Percentiles rank a stretch among this genome's conserved stretches.
These are phyloP conservation scores for Spencermartinsiella europaea DNA, from an alignment of 805 yeast species.

Conservation along the genomic window DNA sequence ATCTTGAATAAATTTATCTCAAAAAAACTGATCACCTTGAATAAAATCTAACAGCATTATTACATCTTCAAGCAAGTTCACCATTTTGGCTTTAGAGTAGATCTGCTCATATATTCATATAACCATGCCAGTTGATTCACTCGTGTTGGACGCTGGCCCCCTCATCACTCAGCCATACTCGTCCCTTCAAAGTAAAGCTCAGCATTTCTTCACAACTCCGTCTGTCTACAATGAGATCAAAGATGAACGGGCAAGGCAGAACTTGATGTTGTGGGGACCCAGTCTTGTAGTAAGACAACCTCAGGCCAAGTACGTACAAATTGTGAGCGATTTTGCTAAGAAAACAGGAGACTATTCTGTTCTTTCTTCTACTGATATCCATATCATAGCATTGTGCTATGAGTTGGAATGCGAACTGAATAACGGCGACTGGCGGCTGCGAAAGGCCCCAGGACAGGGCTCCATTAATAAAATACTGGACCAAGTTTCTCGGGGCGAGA, in stretches of 20 bases:
- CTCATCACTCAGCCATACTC: constrained; percentile 79
- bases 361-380: constrained; percentile 84
- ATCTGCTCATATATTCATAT: too few species aligned
- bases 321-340: constrained; percentile 70
- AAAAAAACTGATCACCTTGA: too few species aligned
- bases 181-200: constrained; percentile 63
- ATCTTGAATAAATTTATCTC: too few species aligned
- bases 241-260: constrained; percentile 79
- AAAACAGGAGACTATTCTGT: constrained; percentile 90
- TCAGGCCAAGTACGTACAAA: constrained; percentile 51
- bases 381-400: constrained; percentile 84
- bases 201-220: constrained; percentile 79
- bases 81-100: too few species aligned
- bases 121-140: constrained; percentile 37
- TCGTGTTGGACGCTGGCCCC: constrained; percentile 94
- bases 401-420: constrained; percentile 74
- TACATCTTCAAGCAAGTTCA: too few species aligned
- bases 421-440: constrained; percentile 63
- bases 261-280: constrained; percentile 77
- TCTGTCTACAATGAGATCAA: constrained; percentile 82
- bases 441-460: constrained; percentile 56
- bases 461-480: constrained; percentile 9
- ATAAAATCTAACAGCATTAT: too few species aligned
- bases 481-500: neutral
- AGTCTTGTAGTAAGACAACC: constrained; percentile 72